Base-by-base conservation (phyloP, 2,329 filamentous ascomycete species). In the Myriosclerotinia curreyana region DNA sequence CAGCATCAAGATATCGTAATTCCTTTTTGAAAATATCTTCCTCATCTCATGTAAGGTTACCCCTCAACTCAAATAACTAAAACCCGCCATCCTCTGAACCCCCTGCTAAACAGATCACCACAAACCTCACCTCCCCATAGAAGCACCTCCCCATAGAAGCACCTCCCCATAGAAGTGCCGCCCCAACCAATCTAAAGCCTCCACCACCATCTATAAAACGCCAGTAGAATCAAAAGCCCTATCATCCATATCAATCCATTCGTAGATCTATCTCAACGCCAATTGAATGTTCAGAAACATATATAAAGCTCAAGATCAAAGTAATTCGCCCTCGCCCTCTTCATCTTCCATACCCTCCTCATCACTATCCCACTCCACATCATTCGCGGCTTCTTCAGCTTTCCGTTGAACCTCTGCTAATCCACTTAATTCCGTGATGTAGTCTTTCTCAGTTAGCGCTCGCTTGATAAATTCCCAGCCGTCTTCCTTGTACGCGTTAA, bases 381-480 rank as follows among this genome's bases (percentile, higher is more conserved):
- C 72, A 54, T 72, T 70, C 7, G 72, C 72, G n/a, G 73, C 71
- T 38, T 79, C 79, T 69, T 86, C 83, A 0, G 85, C 84, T 65
- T 75, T 75, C 28, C 83, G 77, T 74, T 88, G 85, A n/a, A 92
- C 86, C 74, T 92, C 89, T 0, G 87, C 86, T 51, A 92, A 74
- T 0, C 89, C 89, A 42, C 86, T 90, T 42, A 94, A 79, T 74
- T 94, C 90, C 38, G 89, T 85, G 0, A 96, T 89, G 73, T 89
- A 95, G 1, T 91, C 87, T 72, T 86, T 86, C 75, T 93, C 88
- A 66, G 86, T 84, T 17, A 95, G 76, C 0, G 91, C 91, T 64
- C 82, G 81, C 78, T 88, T 88, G 42, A 95, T 85, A 74, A 96
- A 96, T 0, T 80, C 83, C 90, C 91, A 96, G 0, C 87, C 88